Base-by-base conservation (phyloP, 164 flowering plant species). In the Buxus sempervirens region DNA sequence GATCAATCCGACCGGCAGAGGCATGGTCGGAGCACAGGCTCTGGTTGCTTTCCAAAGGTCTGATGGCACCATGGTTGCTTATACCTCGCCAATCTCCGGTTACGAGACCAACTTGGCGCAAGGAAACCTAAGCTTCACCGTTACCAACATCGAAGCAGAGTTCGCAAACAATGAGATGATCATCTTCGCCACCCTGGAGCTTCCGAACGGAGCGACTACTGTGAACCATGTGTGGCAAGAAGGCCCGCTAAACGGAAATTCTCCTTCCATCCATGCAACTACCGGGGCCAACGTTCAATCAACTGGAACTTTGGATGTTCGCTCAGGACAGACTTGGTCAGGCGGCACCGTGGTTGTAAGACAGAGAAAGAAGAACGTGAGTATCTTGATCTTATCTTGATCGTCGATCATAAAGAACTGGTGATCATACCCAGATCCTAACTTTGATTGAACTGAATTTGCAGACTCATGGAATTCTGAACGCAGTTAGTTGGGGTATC, bases 221-320 rank as follows among this genome's bases (percentile, higher is more conserved):
- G 22, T 90, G 45, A 78, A 81, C 48, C 91, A 88, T 23, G 83
- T 88, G 10, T 90, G 96, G 96, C 93, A 90, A 63, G 75, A 77
- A 10, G 96, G 92, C 5, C 80, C 85, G 0, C 28, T 86, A 13
- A 25, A 64, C 0, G 72, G 72, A 0, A 65, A 62, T 14, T 12
- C 20, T 38, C 85, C 83, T 4, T 13, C 18, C 6, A 10, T 5
- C 0, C 92, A 86, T 76, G 18, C 60, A 0, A 38, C 49, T 0
- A 22, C 51, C 24, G 78, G 72, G 0, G 67, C 73, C 8, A 84
- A 88, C 62, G 19, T 66, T 13, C 68, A 26, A 15, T 72, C 88
- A 18, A 65, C 23, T 41, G 83, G 81, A 28, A 76, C 77, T 12
- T n/a, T 90, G 19, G 60, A 90, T 75, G 65, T 90, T 64, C 62